Evolutionary conservation across 306 rosid species (phyloP).

Genomic region (Pueraria montana): DNA sequence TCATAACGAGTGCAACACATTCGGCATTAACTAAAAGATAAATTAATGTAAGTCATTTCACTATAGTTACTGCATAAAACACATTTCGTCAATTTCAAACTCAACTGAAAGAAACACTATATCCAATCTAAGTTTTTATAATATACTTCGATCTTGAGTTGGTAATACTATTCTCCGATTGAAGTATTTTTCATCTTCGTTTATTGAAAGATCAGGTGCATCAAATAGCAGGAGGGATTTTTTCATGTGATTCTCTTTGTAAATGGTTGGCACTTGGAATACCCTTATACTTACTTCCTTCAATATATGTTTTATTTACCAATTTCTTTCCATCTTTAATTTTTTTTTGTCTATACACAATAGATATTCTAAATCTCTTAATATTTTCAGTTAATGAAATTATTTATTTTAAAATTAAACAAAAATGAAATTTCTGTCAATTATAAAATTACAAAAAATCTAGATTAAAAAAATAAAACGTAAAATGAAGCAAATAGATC

Average conservation of each 20-base stretch:
- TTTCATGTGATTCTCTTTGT: too few species aligned
- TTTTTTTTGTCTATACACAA: not conserved
- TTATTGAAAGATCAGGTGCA: not conserved
- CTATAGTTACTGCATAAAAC: not conserved
- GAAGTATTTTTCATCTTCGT: not conserved
- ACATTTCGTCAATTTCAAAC: not conserved
- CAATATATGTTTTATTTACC: too few species aligned
- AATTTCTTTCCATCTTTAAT: too few species aligned
- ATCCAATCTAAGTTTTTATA: not conserved
- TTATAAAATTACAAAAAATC: not conserved
- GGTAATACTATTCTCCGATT: not conserved
- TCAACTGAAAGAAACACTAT: not conserved
- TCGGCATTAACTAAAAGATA: not conserved
- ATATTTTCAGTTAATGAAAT: too few species aligned
- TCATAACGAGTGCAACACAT: slow-evolving; percentile 20
- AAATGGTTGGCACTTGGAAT: too few species aligned
- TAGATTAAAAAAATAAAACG: not conserved
- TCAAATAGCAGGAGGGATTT: not conserved
- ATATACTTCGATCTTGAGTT: not conserved
- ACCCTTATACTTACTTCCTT: too few species aligned
- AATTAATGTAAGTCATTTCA: not conserved
- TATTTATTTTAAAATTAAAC: too few species aligned
- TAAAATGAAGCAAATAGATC: not conserved
- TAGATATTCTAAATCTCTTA: not conserved
- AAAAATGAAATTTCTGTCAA: not conserved